phyloP scores from a whole-genome alignment of 176 grass and related monocot genomes.

The Avena eriantha region DNA sequence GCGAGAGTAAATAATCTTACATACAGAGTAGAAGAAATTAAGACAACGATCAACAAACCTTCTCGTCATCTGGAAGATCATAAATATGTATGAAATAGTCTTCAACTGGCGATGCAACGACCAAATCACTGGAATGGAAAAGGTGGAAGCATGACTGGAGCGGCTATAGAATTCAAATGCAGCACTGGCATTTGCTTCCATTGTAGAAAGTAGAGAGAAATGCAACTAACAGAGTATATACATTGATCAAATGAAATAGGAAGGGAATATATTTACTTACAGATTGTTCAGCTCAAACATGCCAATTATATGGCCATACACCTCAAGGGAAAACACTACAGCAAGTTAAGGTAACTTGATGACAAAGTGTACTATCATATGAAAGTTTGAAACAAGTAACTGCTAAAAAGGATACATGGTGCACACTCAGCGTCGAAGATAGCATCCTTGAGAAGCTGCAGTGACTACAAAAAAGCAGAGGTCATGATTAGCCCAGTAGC shows the following conservation, averaged over 20 bases:
- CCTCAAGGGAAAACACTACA: constrained; percentile 92
- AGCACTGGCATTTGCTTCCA: constrained; percentile 20
- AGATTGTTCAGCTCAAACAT: constrained; percentile 99
- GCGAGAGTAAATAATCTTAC: constrained; percentile 6
- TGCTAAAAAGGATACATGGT: constrained; percentile 80
- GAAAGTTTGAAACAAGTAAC: constrained; percentile 10
- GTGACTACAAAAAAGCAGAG: constrained; percentile 65
- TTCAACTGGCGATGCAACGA: constrained; percentile 91
- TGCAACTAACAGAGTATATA: constrained; percentile 23
- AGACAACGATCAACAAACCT: constrained; percentile 56
- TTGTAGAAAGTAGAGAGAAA: constrained; percentile 21
- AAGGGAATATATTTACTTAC: constrained; percentile 55
- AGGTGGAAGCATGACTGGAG: not conserved
- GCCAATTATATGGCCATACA: constrained; percentile 95
- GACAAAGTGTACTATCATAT: not conserved
- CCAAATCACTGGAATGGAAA: constrained; percentile 74
- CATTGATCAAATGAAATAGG: constrained; percentile 26
- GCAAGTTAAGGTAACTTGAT: constrained; percentile 61
- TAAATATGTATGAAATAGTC: constrained; percentile 97
- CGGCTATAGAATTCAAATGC: constrained; percentile 26
- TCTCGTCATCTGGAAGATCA: constrained; percentile 80
- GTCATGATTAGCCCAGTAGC: not conserved
- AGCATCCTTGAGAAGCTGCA: constrained; percentile 87
- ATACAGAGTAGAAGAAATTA: not conserved
- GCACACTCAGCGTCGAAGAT: constrained; percentile 86